Percentiles rank a stretch among this genome's conserved stretches.
phyloP scores from a whole-genome alignment of 768 basidiomycete genomes.

The Suillus subluteus region DNA sequence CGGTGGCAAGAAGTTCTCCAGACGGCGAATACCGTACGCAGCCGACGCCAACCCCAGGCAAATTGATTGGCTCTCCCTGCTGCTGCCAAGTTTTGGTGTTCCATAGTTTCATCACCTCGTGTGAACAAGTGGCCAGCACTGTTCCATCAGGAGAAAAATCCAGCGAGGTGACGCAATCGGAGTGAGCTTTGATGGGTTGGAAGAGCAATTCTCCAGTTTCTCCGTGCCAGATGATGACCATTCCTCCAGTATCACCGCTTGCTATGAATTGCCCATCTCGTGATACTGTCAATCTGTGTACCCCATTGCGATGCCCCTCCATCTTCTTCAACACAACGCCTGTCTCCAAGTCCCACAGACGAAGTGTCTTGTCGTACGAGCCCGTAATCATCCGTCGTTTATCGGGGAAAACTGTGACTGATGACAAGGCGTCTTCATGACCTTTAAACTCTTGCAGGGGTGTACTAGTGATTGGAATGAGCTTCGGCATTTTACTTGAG shows the following conservation, averaged over 20 bases:
- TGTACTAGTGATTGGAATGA: neutral
- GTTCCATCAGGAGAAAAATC: neutral
- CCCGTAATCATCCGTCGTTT: neutral
- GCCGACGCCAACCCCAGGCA: neutral
- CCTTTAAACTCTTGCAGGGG: neutral
- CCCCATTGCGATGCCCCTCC: neutral
- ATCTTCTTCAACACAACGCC: neutral
- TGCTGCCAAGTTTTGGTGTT: neutral
- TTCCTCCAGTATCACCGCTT: accelerated
- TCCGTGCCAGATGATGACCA: neutral
- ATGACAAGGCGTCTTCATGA: neutral
- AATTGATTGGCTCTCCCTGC: neutral
- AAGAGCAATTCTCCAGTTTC: neutral
- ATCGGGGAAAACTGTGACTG: neutral
- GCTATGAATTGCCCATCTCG: neutral
- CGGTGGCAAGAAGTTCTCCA: neutral
- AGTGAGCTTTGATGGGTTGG: neutral
- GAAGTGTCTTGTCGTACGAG: neutral
- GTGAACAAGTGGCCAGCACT: neutral
- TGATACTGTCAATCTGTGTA: neutral
- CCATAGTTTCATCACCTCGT: neutral
- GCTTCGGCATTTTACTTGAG: neutral
- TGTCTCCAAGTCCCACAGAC: neutral
- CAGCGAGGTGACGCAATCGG: neutral
- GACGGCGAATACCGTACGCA: neutral